Evolutionary conservation across 805 yeast genomes (phyloP), one percentile per base, ranked within the genome.

Genomic region (Yamadazyma scolyti): DNA sequence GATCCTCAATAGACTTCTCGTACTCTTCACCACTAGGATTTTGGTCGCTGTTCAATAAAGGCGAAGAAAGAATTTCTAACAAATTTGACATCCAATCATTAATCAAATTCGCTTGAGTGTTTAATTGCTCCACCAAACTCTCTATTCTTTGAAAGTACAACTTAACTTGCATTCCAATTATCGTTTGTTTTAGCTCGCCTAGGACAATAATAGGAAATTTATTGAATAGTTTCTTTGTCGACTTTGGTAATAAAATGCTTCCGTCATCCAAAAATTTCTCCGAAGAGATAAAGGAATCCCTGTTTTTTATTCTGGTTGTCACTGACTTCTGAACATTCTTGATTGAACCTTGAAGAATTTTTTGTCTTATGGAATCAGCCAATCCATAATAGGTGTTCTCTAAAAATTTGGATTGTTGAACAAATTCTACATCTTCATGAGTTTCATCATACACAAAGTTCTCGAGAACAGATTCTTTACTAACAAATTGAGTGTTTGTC

Each of bases 11-110:
- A 0, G 95, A 79, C 4, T 71, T 72, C 9, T 75, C 79, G 54
- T 89, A 93, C 47, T 88, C 97, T 29, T 77, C 82, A 9, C 89
- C 88, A 31, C 79, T 77, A 3, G 79, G 77, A 21, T 58, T 61
- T 19, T 57, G 56, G 30, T 77, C 80, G 19, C 52, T 55, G 3
- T 52, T 44, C 23, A 75, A 57, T 5, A 83, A 62, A 0, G 77
- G 77, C n/a, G 61, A 62, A 20, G 60, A 48, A 28, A 84, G 55
- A 9, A 76, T 51, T 2, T 42, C 42, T 4, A 56, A 45, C 31
- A 81, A 50, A 10, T 67, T 60, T 0, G 47, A 47, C 36, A 76
- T 49, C 80, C 83, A 76, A 4, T 48, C 44, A 42, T 79, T 79
- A 11, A 82, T 57, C 3, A 65, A 44, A 4, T 48, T 47, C 0